Base-by-base conservation (phyloP, 176 grass and related monocot species). In the Juncus inflexus region DNA sequence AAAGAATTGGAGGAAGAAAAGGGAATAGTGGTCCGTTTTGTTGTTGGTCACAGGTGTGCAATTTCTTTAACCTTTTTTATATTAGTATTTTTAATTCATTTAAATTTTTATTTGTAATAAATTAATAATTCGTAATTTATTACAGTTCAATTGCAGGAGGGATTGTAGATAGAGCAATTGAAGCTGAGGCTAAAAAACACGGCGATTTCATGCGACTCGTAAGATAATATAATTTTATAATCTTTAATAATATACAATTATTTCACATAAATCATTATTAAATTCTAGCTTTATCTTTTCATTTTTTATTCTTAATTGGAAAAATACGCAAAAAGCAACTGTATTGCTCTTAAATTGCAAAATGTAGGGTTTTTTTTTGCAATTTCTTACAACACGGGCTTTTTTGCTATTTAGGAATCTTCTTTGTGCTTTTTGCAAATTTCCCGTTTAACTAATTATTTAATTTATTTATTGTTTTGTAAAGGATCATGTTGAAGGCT, bases 1-100 rank as follows among this genome's bases (percentile, higher is more conserved):
- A 97, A 89, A 63, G 79, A 89, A 37, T 76, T 97, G 49, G 92
- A 97, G 75, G 92, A 91, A 75, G 75, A 97, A 68, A 97, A 91
- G 61, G 87, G 92, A 4, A 77, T 97, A 57, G 88, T 97, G 8
- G 74, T 97, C 45, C 87, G 92, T 0, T 97, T 97, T 57, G 88
- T 97, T 74, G 89, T 97, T 54, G 92, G 92, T 28, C 92, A 97
- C 70, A 97, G 92, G 92, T 97, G 35, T 60, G 72, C 39, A 37
- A 12, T 37, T 13, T 58, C 10, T 42, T 37, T 83, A 9, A 15
- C n/a, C 52, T 61, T 39, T 8, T 37, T 47, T 47, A n/a, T 47
- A 9, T 47, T 47, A 47, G 2, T 47, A 47, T 47, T 5, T 28
- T 47, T 47, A 47, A 47, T 47, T 47, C 43, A 47, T 47, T 47